Evolutionary conservation across 805 yeast species (phyloP).

Genomic region (Lipomyces spencermartinsiae): DNA sequence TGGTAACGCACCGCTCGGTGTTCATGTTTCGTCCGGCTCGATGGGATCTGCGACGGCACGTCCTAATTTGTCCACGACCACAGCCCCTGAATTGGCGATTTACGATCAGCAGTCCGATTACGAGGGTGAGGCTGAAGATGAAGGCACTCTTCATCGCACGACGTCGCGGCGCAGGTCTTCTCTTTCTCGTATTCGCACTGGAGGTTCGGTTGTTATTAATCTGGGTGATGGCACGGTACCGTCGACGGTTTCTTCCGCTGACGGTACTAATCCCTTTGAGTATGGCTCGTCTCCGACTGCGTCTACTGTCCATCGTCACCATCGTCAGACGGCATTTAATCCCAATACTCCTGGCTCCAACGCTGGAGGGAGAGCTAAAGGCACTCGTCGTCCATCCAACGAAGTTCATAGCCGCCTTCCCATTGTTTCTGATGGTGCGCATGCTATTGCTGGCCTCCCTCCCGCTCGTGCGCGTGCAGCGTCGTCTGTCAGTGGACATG

Average conservation of each 20-base stretch:
- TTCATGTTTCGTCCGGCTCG: slow-evolving; percentile 12
- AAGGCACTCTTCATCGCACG: not conserved
- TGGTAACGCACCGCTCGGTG: not conserved
- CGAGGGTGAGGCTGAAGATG: slow-evolving; percentile 18
- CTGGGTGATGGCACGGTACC: not conserved
- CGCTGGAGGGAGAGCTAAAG: not conserved
- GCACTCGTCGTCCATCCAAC: slow-evolving; percentile 15
- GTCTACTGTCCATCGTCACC: slow-evolving; percentile 4
- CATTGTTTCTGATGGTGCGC: not conserved
- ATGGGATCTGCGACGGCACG: slow-evolving; percentile 21
- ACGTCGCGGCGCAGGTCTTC: not conserved
- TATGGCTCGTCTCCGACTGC: not conserved
- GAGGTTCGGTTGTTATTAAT: slow-evolving; percentile 12
- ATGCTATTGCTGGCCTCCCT: not conserved
- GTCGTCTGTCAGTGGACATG: not conserved
- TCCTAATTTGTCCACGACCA: slow-evolving; percentile 16
- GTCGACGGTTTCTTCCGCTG: not conserved
- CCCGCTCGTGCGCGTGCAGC: not conserved
- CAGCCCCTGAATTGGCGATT: slow-evolving; percentile 25
- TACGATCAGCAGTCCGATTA: slow-evolving; percentile 18
- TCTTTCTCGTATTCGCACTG: not conserved
- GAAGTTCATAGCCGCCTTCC: slow-evolving; percentile 5
- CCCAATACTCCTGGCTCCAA: slow-evolving; percentile 2
- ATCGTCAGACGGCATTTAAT: slow-evolving; percentile 21
- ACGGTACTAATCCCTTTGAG: slow-evolving; percentile 9